Evolutionary conservation across 495 filamentous ascomycete species (phyloP), one percentile per base, ranked within the genome.

Genomic region (Penicillium odoratum): DNA sequence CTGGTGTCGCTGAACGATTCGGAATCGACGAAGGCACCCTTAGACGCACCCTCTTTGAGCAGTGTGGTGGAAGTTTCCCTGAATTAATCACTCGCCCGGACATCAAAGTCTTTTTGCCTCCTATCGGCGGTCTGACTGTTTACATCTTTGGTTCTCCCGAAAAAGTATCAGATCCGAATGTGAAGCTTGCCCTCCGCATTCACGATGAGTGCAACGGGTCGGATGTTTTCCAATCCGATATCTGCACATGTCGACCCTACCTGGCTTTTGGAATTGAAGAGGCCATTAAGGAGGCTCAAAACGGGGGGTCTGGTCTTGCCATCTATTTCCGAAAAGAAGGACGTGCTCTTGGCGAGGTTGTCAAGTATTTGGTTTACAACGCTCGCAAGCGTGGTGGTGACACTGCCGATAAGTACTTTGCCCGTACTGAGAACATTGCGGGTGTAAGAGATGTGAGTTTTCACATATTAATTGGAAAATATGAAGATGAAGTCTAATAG

Each of bases 321-420:
- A 97, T 98, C 71, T 98, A 98, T 73, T 98, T 98, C 85, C 89
- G 94, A 52, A 98, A 98, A 73, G 94, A 98, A 74, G 94, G 94
- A 10, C 83, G 93, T 57, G 93, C 93, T 31, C 76, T 97, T 11
- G 94, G 93, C 11, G 94, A 98, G 74, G 94, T 98, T 29, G 96
- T 94, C 50, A 98, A 98, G 80, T 93, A 93, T 62, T 76, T 98
- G 15, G 94, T 98, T 30, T 98, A 98, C 77, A 98, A 98, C 74
- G 94, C 94, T 33, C 86, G 94, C 72, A 82, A 78, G 59, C 72
- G 92, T 60, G 90, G 92, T 53, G 83, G 86, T 51, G 91, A 95
- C 71, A 88, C 88, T 47, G 94, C 94, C 48, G 93, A 91, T 70
- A 95, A 98, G 73, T 98, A 98, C 74, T 98, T 98, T 79, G 88